Evolutionary conservation across 371 early-diverging fungal genomes (phyloP).

Genomic region (Chytridium lagenaria): DNA sequence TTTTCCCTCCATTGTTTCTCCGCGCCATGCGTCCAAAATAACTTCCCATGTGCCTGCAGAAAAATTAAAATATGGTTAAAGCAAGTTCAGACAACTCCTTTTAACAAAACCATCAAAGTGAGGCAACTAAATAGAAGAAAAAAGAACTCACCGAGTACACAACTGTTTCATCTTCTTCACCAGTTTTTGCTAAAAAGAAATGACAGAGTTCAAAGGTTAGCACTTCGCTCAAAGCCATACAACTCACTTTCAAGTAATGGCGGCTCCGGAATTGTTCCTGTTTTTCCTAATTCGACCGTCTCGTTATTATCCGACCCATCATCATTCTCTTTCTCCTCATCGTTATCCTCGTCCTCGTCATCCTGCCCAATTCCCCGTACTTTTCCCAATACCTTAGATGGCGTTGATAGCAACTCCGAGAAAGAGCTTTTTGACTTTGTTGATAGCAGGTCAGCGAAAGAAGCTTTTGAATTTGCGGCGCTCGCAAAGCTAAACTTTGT

Average conservation of each 20-base stretch:
- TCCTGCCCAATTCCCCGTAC: no score
- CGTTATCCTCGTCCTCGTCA: slow-evolving; percentile 22
- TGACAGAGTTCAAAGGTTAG: background rate
- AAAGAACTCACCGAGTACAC: no score
- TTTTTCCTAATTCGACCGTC: background rate
- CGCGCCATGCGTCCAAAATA: slow-evolving; percentile 38
- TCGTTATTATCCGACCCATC: slow-evolving; percentile 20
- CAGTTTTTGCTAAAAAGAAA: slow-evolving; percentile 29
- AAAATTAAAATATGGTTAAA: background rate
- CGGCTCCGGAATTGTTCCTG: no score
- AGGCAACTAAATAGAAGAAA: slow-evolving; percentile 23
- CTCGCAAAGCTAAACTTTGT: slow-evolving; percentile 6
- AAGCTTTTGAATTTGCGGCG: background rate
- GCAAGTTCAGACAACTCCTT: background rate
- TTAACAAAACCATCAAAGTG: background rate
- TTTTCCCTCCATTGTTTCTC: slow-evolving; percentile 37
- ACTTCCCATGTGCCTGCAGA: slow-evolving; percentile 36
- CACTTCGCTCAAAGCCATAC: background rate
- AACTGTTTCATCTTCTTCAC: slow-evolving; percentile 44
- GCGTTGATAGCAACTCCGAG: slow-evolving; percentile 9
- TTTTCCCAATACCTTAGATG: no score
- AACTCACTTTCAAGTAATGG: no score
- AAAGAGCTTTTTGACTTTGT: slow-evolving; percentile 7
- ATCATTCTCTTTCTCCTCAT: slow-evolving; percentile 19
- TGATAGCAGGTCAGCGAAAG: slow-evolving; percentile 17